Evolutionary conservation across 768 basidiomycete species (phyloP).

Genomic region (Podaxis mareebaensis): DNA sequence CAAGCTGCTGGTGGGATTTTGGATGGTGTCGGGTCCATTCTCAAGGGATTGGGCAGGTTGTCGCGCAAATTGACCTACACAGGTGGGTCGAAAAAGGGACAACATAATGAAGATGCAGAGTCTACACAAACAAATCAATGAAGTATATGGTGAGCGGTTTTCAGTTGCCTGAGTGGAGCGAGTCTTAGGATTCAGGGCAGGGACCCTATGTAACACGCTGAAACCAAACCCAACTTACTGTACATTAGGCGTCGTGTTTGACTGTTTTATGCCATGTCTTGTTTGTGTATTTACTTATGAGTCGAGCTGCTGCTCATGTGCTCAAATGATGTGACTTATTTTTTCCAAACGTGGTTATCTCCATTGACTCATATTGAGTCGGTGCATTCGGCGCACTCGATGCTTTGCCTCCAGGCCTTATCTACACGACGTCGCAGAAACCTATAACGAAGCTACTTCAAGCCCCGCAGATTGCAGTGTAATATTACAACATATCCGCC

Average conservation of each 20-base stretch:
- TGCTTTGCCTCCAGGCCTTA: too few species aligned
- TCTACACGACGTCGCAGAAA: background rate
- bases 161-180: background rate
- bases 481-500: conserved; percentile 9
- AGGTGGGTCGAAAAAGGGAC: background rate
- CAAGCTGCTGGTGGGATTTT: conserved; percentile 10
- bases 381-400: too few species aligned
- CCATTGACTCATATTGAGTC: too few species aligned
- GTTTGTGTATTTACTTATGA: too few species aligned
- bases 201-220: background rate
- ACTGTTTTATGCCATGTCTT: too few species aligned
- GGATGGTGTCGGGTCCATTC: conserved; percentile 5
- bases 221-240: background rate
- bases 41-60: conserved; percentile 1
- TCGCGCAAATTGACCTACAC: conserved; percentile 3
- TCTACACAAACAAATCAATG: background rate
- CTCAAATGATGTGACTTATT: too few species aligned
- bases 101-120: background rate
- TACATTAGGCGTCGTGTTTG: too few species aligned
- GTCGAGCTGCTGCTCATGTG: too few species aligned
- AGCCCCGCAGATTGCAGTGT: too few species aligned
- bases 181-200: background rate
- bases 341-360: too few species aligned
- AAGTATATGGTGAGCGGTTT: background rate
- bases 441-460: background rate